These are phyloP conservation scores for Mycena galopus DNA, from an alignment of 768 basidiomycete species.

Conservation along the genomic window DNA sequence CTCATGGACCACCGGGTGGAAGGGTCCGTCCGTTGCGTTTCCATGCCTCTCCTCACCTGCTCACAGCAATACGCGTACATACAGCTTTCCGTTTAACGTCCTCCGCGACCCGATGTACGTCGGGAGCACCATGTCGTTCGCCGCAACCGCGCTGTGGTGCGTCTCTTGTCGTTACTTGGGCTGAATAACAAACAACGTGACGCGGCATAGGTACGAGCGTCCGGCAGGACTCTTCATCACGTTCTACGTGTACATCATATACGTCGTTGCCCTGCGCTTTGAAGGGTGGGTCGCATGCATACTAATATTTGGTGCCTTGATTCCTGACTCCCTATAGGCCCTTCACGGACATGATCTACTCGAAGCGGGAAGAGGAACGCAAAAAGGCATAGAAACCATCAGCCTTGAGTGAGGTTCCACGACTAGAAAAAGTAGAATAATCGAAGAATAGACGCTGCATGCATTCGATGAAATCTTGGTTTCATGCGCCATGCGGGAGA, in stretches of 20 bases:
- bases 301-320: conserved; percentile 11
- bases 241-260: conserved; percentile 85
- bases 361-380: conserved; percentile 60
- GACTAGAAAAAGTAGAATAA: background rate
- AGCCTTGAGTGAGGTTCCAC: background rate
- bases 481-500: too few species aligned
- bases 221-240: conserved; percentile 89
- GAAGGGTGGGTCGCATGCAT: conserved; percentile 79
- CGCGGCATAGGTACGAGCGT: conserved; percentile 76
- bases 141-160: conserved; percentile 88
- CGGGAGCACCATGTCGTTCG: conserved; percentile 92
- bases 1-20: conserved; percentile 92
- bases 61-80: background rate
- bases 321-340: conserved; percentile 58
- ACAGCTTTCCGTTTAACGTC: conserved; percentile 93
- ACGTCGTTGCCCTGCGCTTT: conserved; percentile 84
- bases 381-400: conserved; percentile 40
- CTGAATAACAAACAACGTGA: conserved; percentile 2
- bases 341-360: conserved; percentile 88
- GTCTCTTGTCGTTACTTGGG: conserved; percentile 38
- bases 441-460: background rate
- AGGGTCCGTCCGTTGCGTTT: conserved; percentile 58
- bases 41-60: background rate
- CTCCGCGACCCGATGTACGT: conserved; percentile 97
- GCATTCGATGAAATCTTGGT: too few species aligned